Base-by-base conservation (phyloP, 179 eudicot species). In the Amaranthus tricolor region DNA sequence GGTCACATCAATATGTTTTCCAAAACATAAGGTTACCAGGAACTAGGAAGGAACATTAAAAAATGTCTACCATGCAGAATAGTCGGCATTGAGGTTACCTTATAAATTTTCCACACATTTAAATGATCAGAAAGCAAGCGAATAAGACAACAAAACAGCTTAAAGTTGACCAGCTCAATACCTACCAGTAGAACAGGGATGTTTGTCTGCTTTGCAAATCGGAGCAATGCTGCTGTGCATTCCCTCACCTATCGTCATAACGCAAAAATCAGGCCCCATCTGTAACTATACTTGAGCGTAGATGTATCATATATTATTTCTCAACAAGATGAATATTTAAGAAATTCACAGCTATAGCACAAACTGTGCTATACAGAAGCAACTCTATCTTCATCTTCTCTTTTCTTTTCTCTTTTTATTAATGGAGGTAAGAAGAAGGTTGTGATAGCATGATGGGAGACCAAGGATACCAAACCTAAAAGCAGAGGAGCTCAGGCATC, bases 221-320 rank as follows among this genome's bases (percentile, higher is more conserved):
- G 96, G 81, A 93, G 90, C 83, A 95, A 88, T 13, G 97, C 94
- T 60, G 96, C 83, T 66, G 99, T 89, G 80, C 98, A 95, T 83
- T 95, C 98, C 86, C 88, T 95, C 71, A 95, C 86, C 99, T 95
- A 90, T 77, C 76, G 83, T 52, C 70, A 80, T 6, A 84, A 64
- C 43, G 57, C 44, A 62, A 72, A 21, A 4, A 61, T 66, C 24
- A 67, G 73, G 45, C 61, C 48, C 44, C 43, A 76, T 6, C 70
- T 2, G 40, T 44, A 24, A 60, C 17, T 54, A 63, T 4, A n/a
- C 60, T 20, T 43, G 40, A 31, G 40, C 40, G 69, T 20, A 48
- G 24, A 13, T 53, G n/a, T 9, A 43, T 31, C 50, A 59, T 47
- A 62, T 59, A 62, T 24, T 17, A 59, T 57, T 21, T 31, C 40